Conservation (phyloP, 352 stramenopile genomes). For the Phytophthora chlamydospora region DNA sequence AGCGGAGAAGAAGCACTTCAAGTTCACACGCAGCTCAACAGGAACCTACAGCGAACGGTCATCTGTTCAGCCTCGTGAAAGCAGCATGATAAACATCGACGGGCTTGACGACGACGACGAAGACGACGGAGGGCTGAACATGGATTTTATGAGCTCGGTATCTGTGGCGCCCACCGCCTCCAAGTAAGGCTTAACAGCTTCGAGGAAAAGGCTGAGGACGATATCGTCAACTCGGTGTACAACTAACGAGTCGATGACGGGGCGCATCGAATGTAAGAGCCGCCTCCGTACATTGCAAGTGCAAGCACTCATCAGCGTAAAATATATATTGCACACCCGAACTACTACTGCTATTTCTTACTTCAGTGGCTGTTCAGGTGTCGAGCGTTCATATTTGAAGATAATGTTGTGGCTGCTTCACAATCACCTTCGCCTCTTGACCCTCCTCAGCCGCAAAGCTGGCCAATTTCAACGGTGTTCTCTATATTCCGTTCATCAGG, state of each 20-base stretch:
- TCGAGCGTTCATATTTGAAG: no score
- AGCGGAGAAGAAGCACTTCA: conserved; percentile 41
- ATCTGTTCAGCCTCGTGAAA: conserved; percentile 33
- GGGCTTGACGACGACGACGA: conserved; percentile 45
- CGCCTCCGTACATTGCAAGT: conserved; percentile 1
- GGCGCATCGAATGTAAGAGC: neutral
- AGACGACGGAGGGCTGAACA: conserved; percentile 68
- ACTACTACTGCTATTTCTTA: neutral
- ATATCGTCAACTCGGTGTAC: neutral
- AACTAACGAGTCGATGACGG: conserved; percentile 5
- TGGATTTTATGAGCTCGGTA: conserved; percentile 79
- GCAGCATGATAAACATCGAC: conserved; percentile 46
- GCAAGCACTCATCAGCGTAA: conserved; percentile 24
- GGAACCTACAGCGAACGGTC: conserved; percentile 29
- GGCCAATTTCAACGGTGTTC: no score
- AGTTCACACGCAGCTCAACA: conserved; percentile 44
- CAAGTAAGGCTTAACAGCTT: conserved; percentile 20
- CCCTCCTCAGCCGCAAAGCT: no score
- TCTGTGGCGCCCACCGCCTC: conserved; percentile 29
- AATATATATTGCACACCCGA: conserved; percentile 27
- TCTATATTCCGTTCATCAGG: neutral
- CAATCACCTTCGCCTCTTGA: no score
- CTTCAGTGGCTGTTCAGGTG: no score
- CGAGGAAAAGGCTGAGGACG: conserved; percentile 4
- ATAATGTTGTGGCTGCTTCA: no score